Conservation (phyloP, 83 land plant genomes). For the Picea abies region DNA sequence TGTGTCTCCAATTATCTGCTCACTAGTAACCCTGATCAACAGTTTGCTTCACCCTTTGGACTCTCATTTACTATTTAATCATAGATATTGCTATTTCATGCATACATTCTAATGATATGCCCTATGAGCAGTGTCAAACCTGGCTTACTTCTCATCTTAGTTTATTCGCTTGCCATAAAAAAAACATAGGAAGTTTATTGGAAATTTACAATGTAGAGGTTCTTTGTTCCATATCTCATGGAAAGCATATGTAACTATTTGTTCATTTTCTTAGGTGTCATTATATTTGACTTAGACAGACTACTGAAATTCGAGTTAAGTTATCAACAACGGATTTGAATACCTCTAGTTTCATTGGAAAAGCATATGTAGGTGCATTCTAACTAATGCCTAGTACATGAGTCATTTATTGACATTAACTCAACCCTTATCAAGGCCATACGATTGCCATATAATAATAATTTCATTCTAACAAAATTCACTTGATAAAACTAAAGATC, state of each 20-base stretch:
- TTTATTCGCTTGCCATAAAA: not conserved
- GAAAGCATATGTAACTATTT: not conserved
- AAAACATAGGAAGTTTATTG: not conserved
- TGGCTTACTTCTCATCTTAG: not conserved
- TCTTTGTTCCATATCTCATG: not conserved
- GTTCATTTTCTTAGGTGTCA: not conserved
- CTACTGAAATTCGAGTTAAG: not conserved
- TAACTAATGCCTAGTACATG: not conserved
- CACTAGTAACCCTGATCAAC: too few relatives aligned
- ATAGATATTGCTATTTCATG: too few relatives aligned
- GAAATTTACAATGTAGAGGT: not conserved
- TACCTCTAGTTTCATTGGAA: too few relatives aligned
- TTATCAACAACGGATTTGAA: not conserved
- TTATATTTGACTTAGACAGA: not conserved
- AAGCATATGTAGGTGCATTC: not conserved
- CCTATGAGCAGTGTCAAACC: not conserved
- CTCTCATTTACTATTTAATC: too few relatives aligned
- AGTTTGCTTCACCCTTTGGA: too few relatives aligned
- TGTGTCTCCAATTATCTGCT: too few relatives aligned
- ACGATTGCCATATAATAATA: too few relatives aligned
- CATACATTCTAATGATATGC: not conserved
- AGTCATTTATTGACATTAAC: not conserved
- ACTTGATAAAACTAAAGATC: not conserved
- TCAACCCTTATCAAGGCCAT: too few relatives aligned
- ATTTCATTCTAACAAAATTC: too few relatives aligned